phyloP scores from a whole-genome alignment of 164 flowering plant genomes.

The Aristolochia contorta region DNA sequence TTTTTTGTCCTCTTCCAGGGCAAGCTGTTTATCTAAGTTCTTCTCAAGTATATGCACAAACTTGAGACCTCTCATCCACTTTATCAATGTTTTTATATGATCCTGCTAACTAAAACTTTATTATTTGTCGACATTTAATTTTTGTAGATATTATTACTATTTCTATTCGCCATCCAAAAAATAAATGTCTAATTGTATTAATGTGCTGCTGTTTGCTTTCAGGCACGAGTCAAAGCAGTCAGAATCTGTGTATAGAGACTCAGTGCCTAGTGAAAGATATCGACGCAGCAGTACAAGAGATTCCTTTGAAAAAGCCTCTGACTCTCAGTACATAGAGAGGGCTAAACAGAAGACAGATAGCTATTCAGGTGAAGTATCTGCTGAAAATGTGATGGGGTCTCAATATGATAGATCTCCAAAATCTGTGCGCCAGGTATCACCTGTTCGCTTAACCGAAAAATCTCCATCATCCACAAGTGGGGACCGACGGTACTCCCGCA shows the following conservation, averaged over 20 bases:
- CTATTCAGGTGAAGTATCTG: conserved; percentile 26
- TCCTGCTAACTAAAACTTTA: too few species aligned
- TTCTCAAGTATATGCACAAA: too few species aligned
- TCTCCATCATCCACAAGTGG: conserved; percentile 59
- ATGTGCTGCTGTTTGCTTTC: conserved; percentile 4
- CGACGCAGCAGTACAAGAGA: conserved; percentile 19
- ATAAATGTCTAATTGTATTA: too few species aligned
- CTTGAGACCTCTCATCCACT: too few species aligned
- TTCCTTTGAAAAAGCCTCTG: conserved; percentile 22
- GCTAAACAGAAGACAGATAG: conserved; percentile 26
- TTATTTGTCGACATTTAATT: too few species aligned
- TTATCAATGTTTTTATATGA: too few species aligned
- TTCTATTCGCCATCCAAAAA: too few species aligned
- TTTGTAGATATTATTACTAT: too few species aligned
- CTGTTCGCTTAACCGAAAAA: conserved; percentile 37
- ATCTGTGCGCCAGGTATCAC: conserved; percentile 38
- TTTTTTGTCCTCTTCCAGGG: not conserved
- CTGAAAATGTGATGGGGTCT: conserved; percentile 2
- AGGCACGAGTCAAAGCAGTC: conserved; percentile 34
- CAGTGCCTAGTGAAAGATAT: conserved; percentile 30
- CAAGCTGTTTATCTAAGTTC: not conserved
- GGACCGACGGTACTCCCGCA: conserved; percentile 40
- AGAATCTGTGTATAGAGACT: conserved; percentile 32
- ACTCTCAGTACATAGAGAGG: conserved; percentile 32
- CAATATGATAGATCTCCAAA: conserved; percentile 39